Evolutionary conservation across 495 filamentous ascomycete genomes (phyloP), one percentile per base, ranked within the genome.

Genomic region (Daldinia loculata): DNA sequence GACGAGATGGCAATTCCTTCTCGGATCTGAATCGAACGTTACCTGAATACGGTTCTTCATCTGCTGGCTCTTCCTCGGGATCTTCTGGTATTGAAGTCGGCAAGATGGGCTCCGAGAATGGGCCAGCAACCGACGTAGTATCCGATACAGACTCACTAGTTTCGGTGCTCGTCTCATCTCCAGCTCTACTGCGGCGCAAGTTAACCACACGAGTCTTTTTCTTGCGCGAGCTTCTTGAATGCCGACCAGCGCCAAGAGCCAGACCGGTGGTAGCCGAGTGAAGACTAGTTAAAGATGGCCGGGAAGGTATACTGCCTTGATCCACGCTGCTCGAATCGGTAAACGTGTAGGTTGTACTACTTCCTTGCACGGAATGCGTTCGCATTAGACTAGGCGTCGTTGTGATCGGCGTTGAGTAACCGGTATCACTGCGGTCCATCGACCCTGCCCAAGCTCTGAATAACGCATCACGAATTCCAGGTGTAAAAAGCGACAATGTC

Each of bases 201-300:
- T 98, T 94, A 64, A 99, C 93, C 30, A 99, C 92, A n/a, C 95
- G 88, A 66, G 89, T 94, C 86, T 97, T 98, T 78, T 93, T 91
- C 77, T 91, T 94, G 32, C 92, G 86, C 29, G 87, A 86, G 27
- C 85, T 80, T 76, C 92, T 90, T 7, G 89, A 86, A 71, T 91
- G 87, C 38, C 88, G 84, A 34, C 86, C 86, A 14, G 88, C 83
- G 1, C 89, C 90, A 39, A 92, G 81, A 22, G 84, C 87, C 43
- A 94, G 81, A 0, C 91, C 90, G 38, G 82, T 89, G 75, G 80
- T 81, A 12, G 84, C 81, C 6, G 84, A 88, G 64, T 81, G 76
- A 62, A 86, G 63, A 76, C 78, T 77, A 26, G 84, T 69, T 66
- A 84, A 72, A 34, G 83, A 85, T 58, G 83, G 81, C 43, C 83